Conservation (phyloP, 495 filamentous ascomycete species). For the Penicillium riverlandense region DNA sequence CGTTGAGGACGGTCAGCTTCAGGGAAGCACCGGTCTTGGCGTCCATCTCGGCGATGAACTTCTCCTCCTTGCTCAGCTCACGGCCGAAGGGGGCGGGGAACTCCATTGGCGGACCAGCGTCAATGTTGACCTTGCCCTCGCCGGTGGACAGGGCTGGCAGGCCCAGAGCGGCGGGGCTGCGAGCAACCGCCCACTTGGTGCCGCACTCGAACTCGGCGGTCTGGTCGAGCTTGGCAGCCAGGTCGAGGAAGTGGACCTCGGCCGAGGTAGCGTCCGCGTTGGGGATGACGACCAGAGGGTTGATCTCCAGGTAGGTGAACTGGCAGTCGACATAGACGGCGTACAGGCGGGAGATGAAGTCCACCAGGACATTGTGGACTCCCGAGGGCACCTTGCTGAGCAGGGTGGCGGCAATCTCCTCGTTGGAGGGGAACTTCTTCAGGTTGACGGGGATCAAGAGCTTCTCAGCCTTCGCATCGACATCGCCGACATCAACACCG, state of each 20-base stretch:
- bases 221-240: constrained; percentile 98
- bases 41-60: constrained; percentile 96
- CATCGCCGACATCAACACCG: constrained; percentile 99
- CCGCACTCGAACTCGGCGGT: constrained; percentile 99
- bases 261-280: constrained; percentile 88
- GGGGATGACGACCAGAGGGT: constrained; percentile 95
- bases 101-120: constrained; percentile 96
- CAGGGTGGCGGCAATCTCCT: constrained; percentile 75
- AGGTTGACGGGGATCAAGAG: constrained; percentile 95
- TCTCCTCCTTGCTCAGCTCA: constrained; percentile 96
- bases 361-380: constrained; percentile 93
- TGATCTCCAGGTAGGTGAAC: constrained; percentile 99
- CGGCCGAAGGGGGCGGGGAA: constrained; percentile 98
- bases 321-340: constrained; percentile 99
- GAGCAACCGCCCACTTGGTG: constrained; percentile 95
- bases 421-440: constrained; percentile 89
- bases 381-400: constrained; percentile 91
- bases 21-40: constrained; percentile 98
- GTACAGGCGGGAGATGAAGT: constrained; percentile 92
- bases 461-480: constrained; percentile 98
- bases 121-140: constrained; percentile 77
- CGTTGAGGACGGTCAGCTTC: constrained; percentile 94
- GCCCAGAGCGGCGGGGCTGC: constrained; percentile 80
- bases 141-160: constrained; percentile 50
- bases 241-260: constrained; percentile 94